Base-by-base conservation (phyloP, 805 yeast species). In the Priceomyces carsonii region DNA sequence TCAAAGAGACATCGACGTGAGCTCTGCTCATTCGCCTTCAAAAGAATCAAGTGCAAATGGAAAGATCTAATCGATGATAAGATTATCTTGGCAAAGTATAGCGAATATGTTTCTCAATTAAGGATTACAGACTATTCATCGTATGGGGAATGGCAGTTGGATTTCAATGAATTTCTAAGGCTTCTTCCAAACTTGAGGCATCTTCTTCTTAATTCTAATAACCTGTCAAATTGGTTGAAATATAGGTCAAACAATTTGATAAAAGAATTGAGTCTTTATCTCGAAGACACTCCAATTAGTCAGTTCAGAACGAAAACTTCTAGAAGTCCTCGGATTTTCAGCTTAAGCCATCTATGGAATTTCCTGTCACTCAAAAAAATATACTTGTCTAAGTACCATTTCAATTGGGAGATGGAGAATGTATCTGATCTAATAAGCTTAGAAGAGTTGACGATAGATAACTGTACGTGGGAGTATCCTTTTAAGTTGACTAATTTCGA, bases 401-500 rank as follows among this genome's bases (percentile, higher is more conserved):
- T 77, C 57, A 50, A 64, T 55, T 56, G 77, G 75, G 51, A 57
- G 39, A 16, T 51, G 3, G 59, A 58, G 17, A 47, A 44, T 6
- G 48, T 41, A 1, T 33, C 47, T 8, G 42, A 50, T 2, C 33
- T 17, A 12, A 25, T 18, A 41, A 24, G 42, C 1, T 46, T 69
- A 18, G 44, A 45, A 4, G 44, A 43, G 2, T 43, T 75, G 17
- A 42, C 49, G 3, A 44, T 77, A 4, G 43, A 50, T 9, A 63
- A 76, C 42, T 77, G 82, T 51, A 66, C 71, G 1, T 77, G 82
- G 82, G 73, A 72, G 39, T 77, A 74, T 42, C 82, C 82, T 1
- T 77, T 77, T 45, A 59, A 66, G 13, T 48, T 75, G 8, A 44
- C 55, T 3, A 58, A 56, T 31, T 68, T 69, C 47, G 64, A 66